Evolutionary conservation across 495 filamentous ascomycete genomes (phyloP).

Genomic region (Penicillium parvum): DNA sequence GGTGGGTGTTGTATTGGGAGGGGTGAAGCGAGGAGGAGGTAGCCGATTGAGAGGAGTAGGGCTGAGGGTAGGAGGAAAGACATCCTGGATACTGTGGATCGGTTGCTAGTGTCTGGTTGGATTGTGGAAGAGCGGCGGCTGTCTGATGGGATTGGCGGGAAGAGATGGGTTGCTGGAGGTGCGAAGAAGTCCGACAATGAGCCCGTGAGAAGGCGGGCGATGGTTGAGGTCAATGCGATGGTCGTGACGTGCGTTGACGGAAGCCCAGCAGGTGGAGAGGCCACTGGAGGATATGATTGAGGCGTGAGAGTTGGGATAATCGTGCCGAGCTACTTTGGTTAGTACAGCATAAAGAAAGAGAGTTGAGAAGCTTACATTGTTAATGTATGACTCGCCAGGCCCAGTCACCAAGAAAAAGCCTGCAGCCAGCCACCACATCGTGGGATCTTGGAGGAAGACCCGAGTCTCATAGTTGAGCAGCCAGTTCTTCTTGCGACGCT

Average conservation of each 20-base stretch:
- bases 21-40: slow-evolving; percentile 69
- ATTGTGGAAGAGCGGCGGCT: slow-evolving; percentile 14
- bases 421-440: slow-evolving; percentile 90
- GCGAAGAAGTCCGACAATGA: slow-evolving; percentile 84
- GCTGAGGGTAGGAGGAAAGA: slow-evolving; percentile 72
- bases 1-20: slow-evolving; percentile 58
- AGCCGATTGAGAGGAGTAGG: slow-evolving; percentile 69
- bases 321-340: slow-evolving; percentile 62
- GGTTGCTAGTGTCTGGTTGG: slow-evolving; percentile 26
- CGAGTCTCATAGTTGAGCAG: slow-evolving; percentile 83
- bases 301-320: slow-evolving; percentile 83
- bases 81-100: slow-evolving; percentile 67
- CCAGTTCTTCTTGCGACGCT: slow-evolving; percentile 72
- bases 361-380: slow-evolving; percentile 54
- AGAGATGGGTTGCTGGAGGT: slow-evolving; percentile 49
- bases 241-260: slow-evolving; percentile 90
- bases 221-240: slow-evolving; percentile 84
- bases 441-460: slow-evolving; percentile 75
- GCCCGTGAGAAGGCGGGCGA: slow-evolving; percentile 79
- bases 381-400: slow-evolving; percentile 93
- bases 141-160: slow-evolving; percentile 32
- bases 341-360: neutral
- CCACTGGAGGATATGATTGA: slow-evolving; percentile 39
- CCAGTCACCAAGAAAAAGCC: slow-evolving; percentile 94
- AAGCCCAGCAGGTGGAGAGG: slow-evolving; percentile 55